phyloP scores from a whole-genome alignment of 441 rosid species.

The Oxalis stricta region DNA sequence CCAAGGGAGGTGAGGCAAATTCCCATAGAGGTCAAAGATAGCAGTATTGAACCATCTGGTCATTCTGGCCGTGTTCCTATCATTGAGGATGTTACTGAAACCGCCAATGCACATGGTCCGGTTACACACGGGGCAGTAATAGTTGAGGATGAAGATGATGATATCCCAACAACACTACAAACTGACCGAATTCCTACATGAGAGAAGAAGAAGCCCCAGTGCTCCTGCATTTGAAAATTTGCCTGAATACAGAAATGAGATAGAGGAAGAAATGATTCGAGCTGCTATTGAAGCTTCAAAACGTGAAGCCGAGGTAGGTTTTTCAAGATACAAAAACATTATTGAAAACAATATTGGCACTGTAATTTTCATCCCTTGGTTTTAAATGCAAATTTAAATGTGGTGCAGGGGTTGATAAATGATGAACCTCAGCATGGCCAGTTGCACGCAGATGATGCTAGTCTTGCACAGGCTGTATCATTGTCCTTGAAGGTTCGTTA shows the following conservation, averaged over 20 bases:
- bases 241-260: constrained; percentile 52
- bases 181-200: constrained; percentile 14
- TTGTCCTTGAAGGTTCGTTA: constrained; percentile 46
- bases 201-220: constrained; percentile 20
- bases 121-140: constrained; percentile 39
- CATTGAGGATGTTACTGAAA: constrained; percentile 67
- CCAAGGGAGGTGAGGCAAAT: constrained; percentile 80
- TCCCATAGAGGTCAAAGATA: constrained; percentile 76
- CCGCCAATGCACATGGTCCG: constrained; percentile 30
- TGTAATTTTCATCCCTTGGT: neutral
- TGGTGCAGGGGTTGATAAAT: constrained; percentile 25
- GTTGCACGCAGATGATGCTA: constrained; percentile 33
- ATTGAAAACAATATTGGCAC: neutral
- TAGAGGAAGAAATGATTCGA: constrained; percentile 90
- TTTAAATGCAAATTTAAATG: constrained; percentile 4
- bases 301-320: constrained; percentile 46
- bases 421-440: constrained; percentile 24
- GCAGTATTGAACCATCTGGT: constrained; percentile 34
- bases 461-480: constrained; percentile 59
- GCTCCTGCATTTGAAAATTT: constrained; percentile 36
- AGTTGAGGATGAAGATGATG: constrained; percentile 48
- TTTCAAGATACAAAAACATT: constrained; percentile 4
- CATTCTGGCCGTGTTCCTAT: constrained; percentile 47
- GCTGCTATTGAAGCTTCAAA: constrained; percentile 99
- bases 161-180: constrained; percentile 16